Evolutionary conservation across 129 eudicot genomes (phyloP).

Genomic region (Smallanthus sonchifolius): DNA sequence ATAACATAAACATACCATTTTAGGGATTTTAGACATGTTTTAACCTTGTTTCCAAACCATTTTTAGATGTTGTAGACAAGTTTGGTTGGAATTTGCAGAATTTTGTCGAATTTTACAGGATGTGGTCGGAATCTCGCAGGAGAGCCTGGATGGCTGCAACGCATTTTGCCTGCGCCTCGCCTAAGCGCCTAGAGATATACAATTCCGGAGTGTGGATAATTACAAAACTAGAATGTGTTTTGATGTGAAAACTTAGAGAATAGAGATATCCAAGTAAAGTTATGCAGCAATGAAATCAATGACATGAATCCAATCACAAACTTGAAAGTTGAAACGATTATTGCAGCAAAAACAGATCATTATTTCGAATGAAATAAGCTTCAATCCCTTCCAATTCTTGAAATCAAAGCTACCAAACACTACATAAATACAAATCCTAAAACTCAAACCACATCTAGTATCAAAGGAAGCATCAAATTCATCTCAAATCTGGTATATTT

Average conservation of each 20-base stretch:
- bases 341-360: background rate
- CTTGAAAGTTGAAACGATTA: background rate
- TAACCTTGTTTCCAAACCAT: too few species aligned
- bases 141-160: too few species aligned
- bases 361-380: background rate
- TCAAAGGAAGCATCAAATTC: background rate
- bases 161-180: too few species aligned
- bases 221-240: background rate
- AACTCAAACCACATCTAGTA: background rate
- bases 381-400: too few species aligned
- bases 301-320: background rate
- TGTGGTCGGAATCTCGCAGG: too few species aligned
- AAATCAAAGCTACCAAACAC: background rate
- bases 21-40: too few species aligned
- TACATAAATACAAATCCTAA: background rate
- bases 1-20: too few species aligned
- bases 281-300: background rate
- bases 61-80: too few species aligned
- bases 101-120: too few species aligned
- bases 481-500: background rate
- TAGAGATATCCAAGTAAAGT: background rate
- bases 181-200: too few species aligned
- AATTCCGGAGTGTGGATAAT: too few species aligned
- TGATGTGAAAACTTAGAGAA: background rate
- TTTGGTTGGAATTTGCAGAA: too few species aligned